Evolutionary conservation across 2,329 filamentous ascomycete genomes (phyloP), one percentile per base, ranked within the genome.

Genomic region (Neofusicoccum kwambonambiense): DNA sequence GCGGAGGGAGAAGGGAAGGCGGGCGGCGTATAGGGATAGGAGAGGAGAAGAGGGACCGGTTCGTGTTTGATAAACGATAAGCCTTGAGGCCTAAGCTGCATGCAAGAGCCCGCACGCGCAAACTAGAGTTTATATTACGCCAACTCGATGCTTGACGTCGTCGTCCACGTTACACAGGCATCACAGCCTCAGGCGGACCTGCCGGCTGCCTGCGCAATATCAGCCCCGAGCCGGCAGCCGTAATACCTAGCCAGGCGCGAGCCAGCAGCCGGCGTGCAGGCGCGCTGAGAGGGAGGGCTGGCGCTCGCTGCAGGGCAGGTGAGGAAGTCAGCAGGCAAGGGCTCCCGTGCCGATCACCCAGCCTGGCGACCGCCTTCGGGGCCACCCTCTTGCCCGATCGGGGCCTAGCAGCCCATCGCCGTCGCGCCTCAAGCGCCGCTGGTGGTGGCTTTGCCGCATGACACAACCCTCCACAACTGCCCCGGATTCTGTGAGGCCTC

Each of bases 1-100:
- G 35, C 35, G 12, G 15, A 15, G 11, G 9, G 39, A 17, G 52
- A 34, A 45, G 39, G 27, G 54, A 44, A 12, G 15, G 12, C 22
- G 17, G 11, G 27, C 5, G 17, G 1, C 17, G 37, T n/a, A 41
- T 37, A 54, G 27, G 22, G 45, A 45, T 45, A 54, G 31, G 49
- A 47, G 15, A 37, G 56, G 17, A 15, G 54, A 12, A 17, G 39
- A 12, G 41, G 13, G 39, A 39, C 15, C 19, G 56, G 42, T 37
- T 60, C 56, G 56, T 60, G 56, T 60, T 47, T 47, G 41, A 60
- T 60, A 47, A 42, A 47, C 56, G 56, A 60, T 60, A 60, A 60
- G 56, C 27, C 56, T 17, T 35, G 27, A 27, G 54, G 54, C 42
- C 56, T 60, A 42, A 57, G 52, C 52, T 57, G 52, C n/a, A 7